These are phyloP conservation scores for Dendryphion nanum DNA, from an alignment of 2,329 filamentous ascomycete species.

Conservation along the genomic window DNA sequence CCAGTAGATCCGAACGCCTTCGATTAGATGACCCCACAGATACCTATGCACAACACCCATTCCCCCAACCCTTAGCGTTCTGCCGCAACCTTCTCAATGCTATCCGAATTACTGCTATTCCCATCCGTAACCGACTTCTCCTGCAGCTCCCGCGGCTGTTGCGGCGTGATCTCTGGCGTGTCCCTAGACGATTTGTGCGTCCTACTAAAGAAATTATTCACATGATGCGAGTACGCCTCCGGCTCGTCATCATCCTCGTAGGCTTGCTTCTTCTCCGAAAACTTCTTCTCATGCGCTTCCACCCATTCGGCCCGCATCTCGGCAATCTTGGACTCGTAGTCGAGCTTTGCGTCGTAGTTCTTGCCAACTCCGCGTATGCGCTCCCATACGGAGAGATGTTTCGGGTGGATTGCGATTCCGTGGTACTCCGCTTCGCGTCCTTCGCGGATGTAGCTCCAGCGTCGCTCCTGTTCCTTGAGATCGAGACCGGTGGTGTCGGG, in stretches of 20 bases:
- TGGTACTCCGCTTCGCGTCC: constrained; percentile 83
- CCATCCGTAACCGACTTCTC: too few relatives aligned
- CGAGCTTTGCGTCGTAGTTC: constrained; percentile 76
- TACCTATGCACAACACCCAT: too few relatives aligned
- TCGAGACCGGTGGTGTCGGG: constrained; percentile 97
- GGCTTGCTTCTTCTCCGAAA: constrained; percentile 48
- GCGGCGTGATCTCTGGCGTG: too few relatives aligned
- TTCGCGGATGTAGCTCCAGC: constrained; percentile 82
- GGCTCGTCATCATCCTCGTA: constrained; percentile 25
- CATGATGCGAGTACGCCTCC: background rate
- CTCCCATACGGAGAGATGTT: constrained; percentile 88
- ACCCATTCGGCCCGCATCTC: constrained; percentile 67
- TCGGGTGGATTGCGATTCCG: constrained; percentile 85
- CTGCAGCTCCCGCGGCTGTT: too few relatives aligned
- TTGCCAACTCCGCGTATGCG: constrained; percentile 74
- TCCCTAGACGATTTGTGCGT: constrained; percentile 1
- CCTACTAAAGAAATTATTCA: constrained; percentile 9
- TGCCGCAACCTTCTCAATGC: too few relatives aligned
- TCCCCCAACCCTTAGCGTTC: too few relatives aligned
- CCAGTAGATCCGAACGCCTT: too few relatives aligned
- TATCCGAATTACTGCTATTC: too few relatives aligned
- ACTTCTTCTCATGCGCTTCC: constrained; percentile 55
- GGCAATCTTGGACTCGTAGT: constrained; percentile 79
- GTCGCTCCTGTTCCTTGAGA: constrained; percentile 93
- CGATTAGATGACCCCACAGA: too few relatives aligned